These are phyloP conservation scores for Salvia rosmarinus DNA, from an alignment of 257 asterid species.

Conservation along the genomic window DNA sequence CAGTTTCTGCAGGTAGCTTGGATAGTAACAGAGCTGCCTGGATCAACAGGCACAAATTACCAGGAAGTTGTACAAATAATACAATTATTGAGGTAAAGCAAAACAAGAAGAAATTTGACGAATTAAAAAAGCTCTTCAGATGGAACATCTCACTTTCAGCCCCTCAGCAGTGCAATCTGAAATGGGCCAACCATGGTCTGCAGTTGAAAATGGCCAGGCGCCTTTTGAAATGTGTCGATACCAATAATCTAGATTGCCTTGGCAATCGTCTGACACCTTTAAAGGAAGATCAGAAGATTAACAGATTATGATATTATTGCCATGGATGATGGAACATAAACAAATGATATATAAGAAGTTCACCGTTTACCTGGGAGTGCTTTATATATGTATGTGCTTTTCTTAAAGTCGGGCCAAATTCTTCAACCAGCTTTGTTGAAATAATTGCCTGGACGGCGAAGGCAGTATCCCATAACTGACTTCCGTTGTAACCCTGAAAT, in stretches of 20 bases:
- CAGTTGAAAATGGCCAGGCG: constrained; percentile 99
- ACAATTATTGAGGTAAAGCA: not conserved
- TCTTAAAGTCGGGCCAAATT: constrained; percentile 68
- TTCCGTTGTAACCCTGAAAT: constrained; percentile 93
- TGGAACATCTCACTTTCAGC: constrained; percentile 62
- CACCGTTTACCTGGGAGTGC: constrained; percentile 68
- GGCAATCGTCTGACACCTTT: constrained; percentile 87
- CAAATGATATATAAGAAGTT: constrained; percentile 23
- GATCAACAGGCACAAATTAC: constrained; percentile 32
- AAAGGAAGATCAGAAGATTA: constrained; percentile 24
- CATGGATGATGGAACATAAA: constrained; percentile 25
- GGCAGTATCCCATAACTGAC: constrained; percentile 93
- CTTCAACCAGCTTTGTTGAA: constrained; percentile 65
- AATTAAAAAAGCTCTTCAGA: constrained; percentile 20
- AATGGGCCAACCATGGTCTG: constrained; percentile 99
- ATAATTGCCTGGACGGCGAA: constrained; percentile 92
- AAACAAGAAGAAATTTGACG: not conserved
- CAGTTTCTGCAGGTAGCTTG: constrained; percentile 67
- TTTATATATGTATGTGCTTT: constrained; percentile 74
- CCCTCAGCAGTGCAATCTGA: constrained; percentile 99
- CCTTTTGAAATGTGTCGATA: constrained; percentile 99
- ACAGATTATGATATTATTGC: constrained; percentile 32
- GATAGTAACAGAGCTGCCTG: constrained; percentile 79
- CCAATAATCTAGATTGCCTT: constrained; percentile 80
- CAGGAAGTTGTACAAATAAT: constrained; percentile 18